phyloP scores from a whole-genome alignment of 2,329 filamentous ascomycete species.

The Leptographium lundbergii region DNA sequence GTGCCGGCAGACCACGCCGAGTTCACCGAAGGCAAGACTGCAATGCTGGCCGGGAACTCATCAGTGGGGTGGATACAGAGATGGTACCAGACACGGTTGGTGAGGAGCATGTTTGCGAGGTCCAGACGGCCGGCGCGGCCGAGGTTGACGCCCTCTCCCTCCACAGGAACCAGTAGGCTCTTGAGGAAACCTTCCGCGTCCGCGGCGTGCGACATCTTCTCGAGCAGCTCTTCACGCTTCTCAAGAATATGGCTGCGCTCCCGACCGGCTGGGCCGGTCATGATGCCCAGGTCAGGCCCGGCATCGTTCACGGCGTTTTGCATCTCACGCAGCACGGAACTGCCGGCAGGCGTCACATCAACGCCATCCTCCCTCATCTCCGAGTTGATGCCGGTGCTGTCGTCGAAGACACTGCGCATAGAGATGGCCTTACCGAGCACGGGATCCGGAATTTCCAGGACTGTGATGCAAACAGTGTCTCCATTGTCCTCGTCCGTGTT shows the following conservation, averaged over 20 bases:
- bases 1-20: conserved; percentile 87
- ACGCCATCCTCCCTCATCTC: conserved; percentile 97
- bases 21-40: conserved; percentile 57
- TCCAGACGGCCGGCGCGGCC: conserved; percentile 71
- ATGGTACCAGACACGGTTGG: conserved; percentile 92
- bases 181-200: conserved; percentile 75
- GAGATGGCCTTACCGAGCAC: conserved; percentile 76
- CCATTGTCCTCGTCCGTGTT: conserved; percentile 57
- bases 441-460: conserved; percentile 74
- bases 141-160: conserved; percentile 66
- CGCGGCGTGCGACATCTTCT: conserved; percentile 73
- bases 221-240: conserved; percentile 68
- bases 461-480: conserved; percentile 79
- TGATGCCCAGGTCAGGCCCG: conserved; percentile 67
- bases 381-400: conserved; percentile 80
- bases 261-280: conserved; percentile 50
- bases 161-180: conserved; percentile 66
- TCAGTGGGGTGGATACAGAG: conserved; percentile 86
- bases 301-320: conserved; percentile 65
- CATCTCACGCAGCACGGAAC: conserved; percentile 80
- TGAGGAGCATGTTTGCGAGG: conserved; percentile 58
- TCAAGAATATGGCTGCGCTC: conserved; percentile 71
- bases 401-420: conserved; percentile 85
- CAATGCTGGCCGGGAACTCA: conserved; percentile 62
- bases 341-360: conserved; percentile 58